phyloP scores from a whole-genome alignment of 192 early-diverging fungal species.

The Backusella tarrabulga region DNA sequence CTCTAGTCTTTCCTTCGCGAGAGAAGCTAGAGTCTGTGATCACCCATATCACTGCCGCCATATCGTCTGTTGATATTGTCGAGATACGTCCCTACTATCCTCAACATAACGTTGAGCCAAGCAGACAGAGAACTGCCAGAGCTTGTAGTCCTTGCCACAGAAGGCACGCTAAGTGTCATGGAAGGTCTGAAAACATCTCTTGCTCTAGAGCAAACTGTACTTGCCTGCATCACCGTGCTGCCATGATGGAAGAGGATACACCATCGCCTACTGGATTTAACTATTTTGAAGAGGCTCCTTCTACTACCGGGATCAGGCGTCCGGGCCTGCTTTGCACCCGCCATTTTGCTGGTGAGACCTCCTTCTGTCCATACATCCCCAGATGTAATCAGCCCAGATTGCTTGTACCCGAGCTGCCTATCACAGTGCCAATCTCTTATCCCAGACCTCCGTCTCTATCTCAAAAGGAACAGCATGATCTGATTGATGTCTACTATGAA shows the following conservation, averaged over 20 bases:
- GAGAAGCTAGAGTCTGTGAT: too few species aligned
- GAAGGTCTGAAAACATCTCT: neutral
- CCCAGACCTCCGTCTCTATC: neutral
- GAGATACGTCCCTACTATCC: neutral
- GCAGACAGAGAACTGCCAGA: neutral
- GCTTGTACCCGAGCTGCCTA: neutral
- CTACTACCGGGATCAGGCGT: neutral
- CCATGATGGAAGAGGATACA: neutral
- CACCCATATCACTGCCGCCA: neutral
- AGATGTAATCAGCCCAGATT: neutral
- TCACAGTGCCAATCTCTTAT: neutral
- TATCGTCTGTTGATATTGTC: neutral
- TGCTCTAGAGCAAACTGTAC: neutral
- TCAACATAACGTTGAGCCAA: neutral
- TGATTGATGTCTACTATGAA: neutral
- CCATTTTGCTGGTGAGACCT: neutral
- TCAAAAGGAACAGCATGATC: neutral
- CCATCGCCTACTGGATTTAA: neutral
- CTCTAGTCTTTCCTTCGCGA: neutral
- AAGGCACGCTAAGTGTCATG: neutral
- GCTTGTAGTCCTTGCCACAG: neutral
- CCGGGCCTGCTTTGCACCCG: neutral
- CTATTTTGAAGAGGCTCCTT: neutral
- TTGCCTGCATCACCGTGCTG: neutral
- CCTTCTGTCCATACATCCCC: neutral